phyloP scores from a whole-genome alignment of 768 basidiomycete genomes.

The Tulasnella sp. region DNA sequence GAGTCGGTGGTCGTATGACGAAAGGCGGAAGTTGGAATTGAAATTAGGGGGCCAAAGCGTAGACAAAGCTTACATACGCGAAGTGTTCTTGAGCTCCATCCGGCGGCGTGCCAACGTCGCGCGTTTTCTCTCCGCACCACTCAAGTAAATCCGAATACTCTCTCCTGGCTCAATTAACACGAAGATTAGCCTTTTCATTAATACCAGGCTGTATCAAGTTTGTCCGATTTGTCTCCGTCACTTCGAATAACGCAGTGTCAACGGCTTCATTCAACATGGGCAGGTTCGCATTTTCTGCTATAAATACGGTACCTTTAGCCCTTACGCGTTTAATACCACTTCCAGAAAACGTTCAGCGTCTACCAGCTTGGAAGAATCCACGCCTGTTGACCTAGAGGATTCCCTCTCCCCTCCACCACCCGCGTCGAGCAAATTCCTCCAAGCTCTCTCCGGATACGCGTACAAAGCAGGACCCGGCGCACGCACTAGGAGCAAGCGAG shows the following conservation, averaged over 20 bases:
- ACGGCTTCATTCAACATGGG: neutral
- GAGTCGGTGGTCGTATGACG: neutral
- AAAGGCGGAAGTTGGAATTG: conserved; percentile 14
- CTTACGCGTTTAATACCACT: neutral
- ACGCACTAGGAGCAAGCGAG: neutral
- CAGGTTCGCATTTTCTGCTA: neutral
- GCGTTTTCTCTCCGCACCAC: neutral
- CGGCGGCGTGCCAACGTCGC: conserved; percentile 5
- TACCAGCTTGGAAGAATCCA: neutral
- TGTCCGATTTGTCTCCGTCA: neutral
- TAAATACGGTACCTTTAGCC: neutral
- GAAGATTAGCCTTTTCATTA: neutral
- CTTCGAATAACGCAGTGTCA: neutral
- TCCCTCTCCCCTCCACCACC: conserved; percentile 1
- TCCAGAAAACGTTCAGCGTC: neutral
- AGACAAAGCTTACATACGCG: conserved; percentile 10
- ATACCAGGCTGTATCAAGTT: neutral
- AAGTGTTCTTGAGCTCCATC: neutral
- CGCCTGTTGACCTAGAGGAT: conserved; percentile 14
- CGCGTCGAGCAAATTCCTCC: neutral
- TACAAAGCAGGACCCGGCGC: conserved; percentile 5
- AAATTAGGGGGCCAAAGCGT: conserved; percentile 12
- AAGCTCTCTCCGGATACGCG: conserved; percentile 10
- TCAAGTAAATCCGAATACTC: neutral
- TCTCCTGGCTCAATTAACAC: neutral